Percentiles rank a stretch among this genome's conserved stretches.
Conservation (phyloP, 352 stramenopile genomes). For the Globisporangium rhizosaccharum region DNA sequence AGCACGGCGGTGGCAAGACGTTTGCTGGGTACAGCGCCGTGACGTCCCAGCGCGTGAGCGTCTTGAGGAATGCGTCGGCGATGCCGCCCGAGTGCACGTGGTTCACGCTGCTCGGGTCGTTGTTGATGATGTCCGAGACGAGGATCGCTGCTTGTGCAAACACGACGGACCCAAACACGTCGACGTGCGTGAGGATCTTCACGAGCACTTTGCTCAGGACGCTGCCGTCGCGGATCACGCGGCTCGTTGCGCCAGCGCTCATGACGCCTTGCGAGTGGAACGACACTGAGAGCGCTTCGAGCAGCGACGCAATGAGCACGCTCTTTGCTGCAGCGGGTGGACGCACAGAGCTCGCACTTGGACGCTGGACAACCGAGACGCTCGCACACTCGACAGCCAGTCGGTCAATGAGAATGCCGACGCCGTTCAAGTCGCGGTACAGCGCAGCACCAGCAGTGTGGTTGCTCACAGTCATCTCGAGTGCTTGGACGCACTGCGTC, state of each 20-base stretch:
- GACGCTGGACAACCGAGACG: conserved; percentile 14
- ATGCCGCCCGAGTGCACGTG: conserved; percentile 91
- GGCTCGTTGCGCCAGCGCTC: conserved; percentile 79
- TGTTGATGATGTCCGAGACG: conserved; percentile 96
- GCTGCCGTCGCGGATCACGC: conserved; percentile 83
- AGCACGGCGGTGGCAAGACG: conserved; percentile 70
- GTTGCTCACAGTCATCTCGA: conserved; percentile 80
- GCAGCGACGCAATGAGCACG: conserved; percentile 60
- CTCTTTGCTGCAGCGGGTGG: conserved; percentile 45
- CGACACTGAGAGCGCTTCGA: conserved; percentile 77
- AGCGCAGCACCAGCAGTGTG: conserved; percentile 60
- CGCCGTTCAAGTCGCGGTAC: conserved; percentile 82
- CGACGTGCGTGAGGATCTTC: conserved; percentile 87
- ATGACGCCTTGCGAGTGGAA: conserved; percentile 87
- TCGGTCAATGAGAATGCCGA: conserved; percentile 79
- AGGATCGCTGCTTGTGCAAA: conserved; percentile 90
- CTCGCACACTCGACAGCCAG: conserved; percentile 48
- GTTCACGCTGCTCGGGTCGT: conserved; percentile 93
- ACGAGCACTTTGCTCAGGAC: conserved; percentile 86
- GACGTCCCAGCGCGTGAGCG: conserved; percentile 84
- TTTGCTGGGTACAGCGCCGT: conserved; percentile 40
- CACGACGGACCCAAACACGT: conserved; percentile 90
- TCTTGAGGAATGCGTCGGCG: conserved; percentile 90
- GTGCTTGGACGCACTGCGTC: conserved; percentile 72
- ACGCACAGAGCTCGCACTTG: not conserved